Percentiles rank a stretch among this genome's conserved stretches.
phyloP scores from a whole-genome alignment of 2,329 filamentous ascomycete genomes.

The Xylogone sp. region DNA sequence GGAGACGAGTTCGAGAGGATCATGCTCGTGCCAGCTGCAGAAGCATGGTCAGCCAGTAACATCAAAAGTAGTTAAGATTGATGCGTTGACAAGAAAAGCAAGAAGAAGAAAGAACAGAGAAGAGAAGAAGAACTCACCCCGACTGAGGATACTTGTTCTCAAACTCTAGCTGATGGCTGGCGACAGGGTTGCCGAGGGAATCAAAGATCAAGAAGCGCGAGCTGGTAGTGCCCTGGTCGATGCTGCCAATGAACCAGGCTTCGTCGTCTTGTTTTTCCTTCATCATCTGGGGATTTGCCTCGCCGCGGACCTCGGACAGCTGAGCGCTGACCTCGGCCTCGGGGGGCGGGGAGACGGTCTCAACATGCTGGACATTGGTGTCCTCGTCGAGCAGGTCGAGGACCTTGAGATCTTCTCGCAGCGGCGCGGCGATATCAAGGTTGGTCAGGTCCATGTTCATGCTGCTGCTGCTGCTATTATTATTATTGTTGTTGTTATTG shows the following conservation, averaged over 20 bases:
- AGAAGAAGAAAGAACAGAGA: neutral
- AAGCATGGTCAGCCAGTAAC: neutral
- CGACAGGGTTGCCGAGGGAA: conserved; percentile 70
- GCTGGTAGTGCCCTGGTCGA: conserved; percentile 88
- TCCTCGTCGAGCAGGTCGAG: conserved; percentile 1
- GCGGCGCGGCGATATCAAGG: neutral
- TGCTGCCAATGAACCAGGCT: conserved; percentile 75
- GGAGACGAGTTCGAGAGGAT: conserved; percentile 68
- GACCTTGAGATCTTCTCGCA: neutral
- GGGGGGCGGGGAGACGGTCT: conserved; percentile 12
- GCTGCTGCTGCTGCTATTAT: neutral
- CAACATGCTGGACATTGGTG: conserved; percentile 16
- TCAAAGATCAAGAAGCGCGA: conserved; percentile 91
- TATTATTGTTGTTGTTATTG: neutral
- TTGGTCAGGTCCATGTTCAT: too few relatives aligned
- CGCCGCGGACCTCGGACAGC: conserved; percentile 13
- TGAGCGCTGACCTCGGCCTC: conserved; percentile 11
- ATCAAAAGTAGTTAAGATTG: neutral
- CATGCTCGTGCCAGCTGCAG: conserved; percentile 78
- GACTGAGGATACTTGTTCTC: conserved; percentile 79
- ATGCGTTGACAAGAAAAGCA: conserved; percentile 9
- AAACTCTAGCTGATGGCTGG: conserved; percentile 83
- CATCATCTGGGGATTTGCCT: conserved; percentile 17
- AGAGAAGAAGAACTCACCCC: conserved; percentile 56
- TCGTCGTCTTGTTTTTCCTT: conserved; percentile 35